Conservation (phyloP, 495 filamentous ascomycete species). For the Hyaloscypha variabilis region DNA sequence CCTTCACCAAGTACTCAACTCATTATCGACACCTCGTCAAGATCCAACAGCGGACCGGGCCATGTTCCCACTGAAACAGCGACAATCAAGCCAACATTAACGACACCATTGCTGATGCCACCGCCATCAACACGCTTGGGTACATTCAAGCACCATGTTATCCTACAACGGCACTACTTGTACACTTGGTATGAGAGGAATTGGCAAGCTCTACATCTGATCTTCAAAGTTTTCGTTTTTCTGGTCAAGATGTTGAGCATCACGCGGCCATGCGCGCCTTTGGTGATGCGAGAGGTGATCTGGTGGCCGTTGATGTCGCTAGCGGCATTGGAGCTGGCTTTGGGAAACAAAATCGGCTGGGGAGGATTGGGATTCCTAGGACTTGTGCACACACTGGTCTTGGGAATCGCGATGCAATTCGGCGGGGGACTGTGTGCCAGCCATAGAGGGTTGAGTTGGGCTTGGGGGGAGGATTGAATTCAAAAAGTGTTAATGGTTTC, state of each 20-base stretch:
- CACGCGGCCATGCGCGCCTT: conserved; percentile 61
- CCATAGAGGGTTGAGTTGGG: neutral
- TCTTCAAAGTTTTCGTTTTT: conserved; percentile 50
- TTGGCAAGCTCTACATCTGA: conserved; percentile 32
- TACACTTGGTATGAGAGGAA: conserved; percentile 27
- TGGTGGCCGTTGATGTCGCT: conserved; percentile 62
- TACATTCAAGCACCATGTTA: conserved; percentile 38
- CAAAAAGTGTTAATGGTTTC: neutral
- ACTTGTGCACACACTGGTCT: conserved; percentile 27
- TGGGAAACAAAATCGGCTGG: conserved; percentile 23
- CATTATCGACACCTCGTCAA: conserved; percentile 31
- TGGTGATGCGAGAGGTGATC: conserved; percentile 59
- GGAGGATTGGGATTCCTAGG: conserved; percentile 9
- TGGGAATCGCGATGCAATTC: conserved; percentile 16
- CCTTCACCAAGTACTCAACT: conserved; percentile 29
- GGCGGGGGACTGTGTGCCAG: conserved; percentile 28
- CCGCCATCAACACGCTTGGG: conserved; percentile 50
- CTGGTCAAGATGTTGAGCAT: conserved; percentile 57
- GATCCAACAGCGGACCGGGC: conserved; percentile 23
- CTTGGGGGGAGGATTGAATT: conserved; percentile 6
- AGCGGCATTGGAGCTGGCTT: conserved; percentile 54
- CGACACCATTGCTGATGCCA: conserved; percentile 58
- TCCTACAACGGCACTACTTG: conserved; percentile 35
- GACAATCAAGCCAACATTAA: conserved; percentile 26
- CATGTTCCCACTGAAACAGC: conserved; percentile 31